Conservation (phyloP, 129 eudicot species). For the Centaurea solstitialis region DNA sequence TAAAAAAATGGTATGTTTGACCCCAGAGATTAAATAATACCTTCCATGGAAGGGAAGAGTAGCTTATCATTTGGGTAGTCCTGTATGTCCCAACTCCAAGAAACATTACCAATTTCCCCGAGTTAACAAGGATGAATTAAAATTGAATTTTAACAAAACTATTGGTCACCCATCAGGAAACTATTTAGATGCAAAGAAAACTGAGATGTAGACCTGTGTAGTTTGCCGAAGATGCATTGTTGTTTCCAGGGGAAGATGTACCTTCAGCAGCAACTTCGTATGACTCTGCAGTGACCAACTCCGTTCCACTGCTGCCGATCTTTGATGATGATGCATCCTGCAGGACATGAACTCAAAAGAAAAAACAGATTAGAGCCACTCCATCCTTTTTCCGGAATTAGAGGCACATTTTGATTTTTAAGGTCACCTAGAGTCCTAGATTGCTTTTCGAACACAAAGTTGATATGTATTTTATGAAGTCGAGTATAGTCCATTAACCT, state of each 20-base stretch:
- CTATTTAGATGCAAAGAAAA: background rate
- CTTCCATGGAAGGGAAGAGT: constrained; percentile 1
- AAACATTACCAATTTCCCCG: background rate
- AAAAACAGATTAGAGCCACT: background rate
- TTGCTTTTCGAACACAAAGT: background rate
- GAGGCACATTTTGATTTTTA: constrained; percentile 2
- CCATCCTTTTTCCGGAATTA: background rate
- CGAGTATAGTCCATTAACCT: background rate
- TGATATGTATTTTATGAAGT: background rate
- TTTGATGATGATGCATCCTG: constrained; percentile 24
- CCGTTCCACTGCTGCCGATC: background rate
- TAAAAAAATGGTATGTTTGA: constrained; percentile 1
- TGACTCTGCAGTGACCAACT: background rate
- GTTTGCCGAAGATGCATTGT: background rate
- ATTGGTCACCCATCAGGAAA: background rate
- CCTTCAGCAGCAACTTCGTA: constrained; percentile 9
- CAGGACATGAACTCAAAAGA: background rate
- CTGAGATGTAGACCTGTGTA: constrained; percentile 5
- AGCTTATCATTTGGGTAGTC: background rate
- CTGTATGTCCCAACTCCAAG: background rate
- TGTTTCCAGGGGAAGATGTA: background rate
- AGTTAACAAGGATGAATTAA: background rate
- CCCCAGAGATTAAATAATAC: background rate
- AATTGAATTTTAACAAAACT: background rate
- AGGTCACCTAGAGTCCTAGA: background rate